Evolutionary conservation across 1,284 basidiomycete genomes (phyloP), one percentile per base, ranked within the genome.

Genomic region (Grifola frondosa): DNA sequence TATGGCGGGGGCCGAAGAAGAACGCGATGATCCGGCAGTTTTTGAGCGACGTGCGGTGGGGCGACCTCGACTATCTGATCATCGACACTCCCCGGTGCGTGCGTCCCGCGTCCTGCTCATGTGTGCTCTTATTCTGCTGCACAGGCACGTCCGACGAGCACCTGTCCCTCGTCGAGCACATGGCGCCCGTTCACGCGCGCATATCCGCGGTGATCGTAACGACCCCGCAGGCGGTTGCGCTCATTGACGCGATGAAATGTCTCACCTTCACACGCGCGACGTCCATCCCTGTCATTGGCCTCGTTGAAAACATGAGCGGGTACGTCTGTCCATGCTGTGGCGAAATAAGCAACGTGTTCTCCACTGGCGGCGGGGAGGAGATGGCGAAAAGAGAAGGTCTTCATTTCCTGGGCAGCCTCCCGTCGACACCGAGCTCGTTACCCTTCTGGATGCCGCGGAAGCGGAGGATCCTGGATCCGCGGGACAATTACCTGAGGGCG

Each of bases 21-120:
- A 97, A 97, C 59, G 97, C 92, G 35, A 99, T 99, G 97, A 98
- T 99, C 59, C 75, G 94, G 57, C 97, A 99, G 71, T 99, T 99
- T 63, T 67, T 99, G 62, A 85, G 84, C 56, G 95, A 99, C 59
- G 97, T 99, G 10, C 71, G 93, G 48, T 99, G 97, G 97, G 96
- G 94, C 37, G 85, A 93, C 33, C 71, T 98, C 48, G 97, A 99
- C 68, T 99, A 95, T 70, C 73, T 99, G 37, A 83, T 99, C 40
- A 88, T 99, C 45, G 97, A 99, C 64, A 99, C 97, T 5, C 97
- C 96, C 6, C 56, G 95, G 94, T 93, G 54, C 55, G 84, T 67
- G 23, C 36, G 13, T 21, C 25, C 40, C 15, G 40, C 47, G 40
- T 47, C 42, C 50, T 48, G 13, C 12, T 5, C 16, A 13, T 25